Evolutionary conservation across 805 yeast genomes (phyloP).

Genomic region (Cyberlindnera euphorbiae): DNA sequence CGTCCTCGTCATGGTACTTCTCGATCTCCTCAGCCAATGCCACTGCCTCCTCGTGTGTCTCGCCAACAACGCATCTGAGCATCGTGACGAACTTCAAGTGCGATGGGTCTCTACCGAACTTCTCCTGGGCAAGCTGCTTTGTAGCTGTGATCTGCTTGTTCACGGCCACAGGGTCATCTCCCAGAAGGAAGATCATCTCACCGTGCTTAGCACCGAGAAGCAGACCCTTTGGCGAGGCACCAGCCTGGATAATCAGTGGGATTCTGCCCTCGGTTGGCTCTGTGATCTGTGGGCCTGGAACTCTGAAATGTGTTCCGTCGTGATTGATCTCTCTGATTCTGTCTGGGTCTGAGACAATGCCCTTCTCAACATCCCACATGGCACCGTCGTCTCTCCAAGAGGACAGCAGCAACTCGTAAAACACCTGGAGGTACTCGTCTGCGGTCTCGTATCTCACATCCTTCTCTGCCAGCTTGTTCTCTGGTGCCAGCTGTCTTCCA

Average conservation of each 20-base stretch:
- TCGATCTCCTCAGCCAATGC: slow-evolving; percentile 31
- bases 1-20: slow-evolving; percentile 35
- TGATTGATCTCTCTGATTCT: slow-evolving; percentile 37
- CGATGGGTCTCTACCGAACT: slow-evolving; percentile 34
- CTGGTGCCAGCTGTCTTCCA: slow-evolving; percentile 37
- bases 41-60: slow-evolving; percentile 39
- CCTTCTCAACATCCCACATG: slow-evolving; percentile 23
- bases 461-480: slow-evolving; percentile 34
- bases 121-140: slow-evolving; percentile 31
- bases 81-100: slow-evolving; percentile 36
- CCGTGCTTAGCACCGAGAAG: slow-evolving; percentile 42
- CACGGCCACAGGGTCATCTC: slow-evolving; percentile 30
- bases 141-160: slow-evolving; percentile 29
- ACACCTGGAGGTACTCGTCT: slow-evolving; percentile 39
- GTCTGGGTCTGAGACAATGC: slow-evolving; percentile 35
- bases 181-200: slow-evolving; percentile 36
- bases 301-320: slow-evolving; percentile 35
- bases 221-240: slow-evolving; percentile 38
- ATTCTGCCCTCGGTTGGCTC: slow-evolving; percentile 41
- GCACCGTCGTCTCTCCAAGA: slow-evolving; percentile 43
- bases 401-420: slow-evolving; percentile 35
- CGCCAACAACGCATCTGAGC: slow-evolving; percentile 33
- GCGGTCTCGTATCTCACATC: slow-evolving; percentile 38
- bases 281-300: slow-evolving; percentile 38
- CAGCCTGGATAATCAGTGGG: slow-evolving; percentile 43